A percentile compares a stretch with the other conserved stretches of the same genome.
These are phyloP conservation scores for Umbilicus rupestris DNA, from an alignment of 164 flowering plant genomes.

Conservation along the genomic window DNA sequence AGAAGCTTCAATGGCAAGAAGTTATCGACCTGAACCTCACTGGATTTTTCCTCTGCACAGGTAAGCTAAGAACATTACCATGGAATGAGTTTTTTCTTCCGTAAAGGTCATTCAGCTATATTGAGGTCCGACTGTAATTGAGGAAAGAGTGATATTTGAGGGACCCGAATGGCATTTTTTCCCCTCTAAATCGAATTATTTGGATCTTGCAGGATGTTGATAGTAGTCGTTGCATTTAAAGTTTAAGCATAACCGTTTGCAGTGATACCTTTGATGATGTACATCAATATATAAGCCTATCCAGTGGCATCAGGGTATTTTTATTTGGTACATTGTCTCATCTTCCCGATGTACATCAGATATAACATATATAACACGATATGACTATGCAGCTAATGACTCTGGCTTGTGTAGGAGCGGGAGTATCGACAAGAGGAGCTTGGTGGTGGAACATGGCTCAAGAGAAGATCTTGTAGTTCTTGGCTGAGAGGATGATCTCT, in stretches of 20 bases:
- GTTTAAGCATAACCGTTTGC: background rate
- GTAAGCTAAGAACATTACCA: no score
- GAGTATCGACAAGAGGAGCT: background rate
- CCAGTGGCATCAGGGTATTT: background rate
- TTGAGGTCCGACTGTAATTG: no score
- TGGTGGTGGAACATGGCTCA: slow-evolving; percentile 14
- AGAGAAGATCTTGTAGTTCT: slow-evolving; percentile 42
- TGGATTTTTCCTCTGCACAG: no score
- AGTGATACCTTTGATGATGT: background rate
- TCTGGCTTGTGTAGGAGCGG: background rate
- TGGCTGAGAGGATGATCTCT: slow-evolving; percentile 35
- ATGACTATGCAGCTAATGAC: background rate
- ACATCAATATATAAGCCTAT: background rate
- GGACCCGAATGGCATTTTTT: no score
- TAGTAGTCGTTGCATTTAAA: background rate
- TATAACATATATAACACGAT: background rate
- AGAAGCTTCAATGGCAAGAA: no score
- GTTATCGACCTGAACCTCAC: no score
- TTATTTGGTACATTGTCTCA: background rate
- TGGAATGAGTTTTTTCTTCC: no score
- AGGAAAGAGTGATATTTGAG: no score
- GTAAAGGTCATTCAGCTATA: no score
- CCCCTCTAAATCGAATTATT: background rate
- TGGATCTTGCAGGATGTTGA: background rate
- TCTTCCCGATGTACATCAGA: background rate